phyloP scores from a whole-genome alignment of 805 yeast genomes.

The Naumovozyma castellii region DNA sequence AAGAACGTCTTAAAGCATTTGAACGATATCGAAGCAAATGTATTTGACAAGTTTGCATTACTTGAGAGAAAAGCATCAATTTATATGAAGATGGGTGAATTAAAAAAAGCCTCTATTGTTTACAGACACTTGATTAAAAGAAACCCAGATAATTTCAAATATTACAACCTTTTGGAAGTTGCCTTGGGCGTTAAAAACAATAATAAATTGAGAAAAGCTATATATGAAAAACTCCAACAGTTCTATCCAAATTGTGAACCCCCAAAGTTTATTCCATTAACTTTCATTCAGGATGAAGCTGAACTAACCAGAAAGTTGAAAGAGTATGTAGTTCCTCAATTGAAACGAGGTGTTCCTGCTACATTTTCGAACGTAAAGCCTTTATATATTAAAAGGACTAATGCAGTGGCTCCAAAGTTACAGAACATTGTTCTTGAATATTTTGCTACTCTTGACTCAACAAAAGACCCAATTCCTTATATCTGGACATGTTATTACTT shows the following conservation, averaged over 20 bases:
- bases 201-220: slow-evolving; percentile 40
- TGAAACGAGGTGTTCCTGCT: slow-evolving; percentile 81
- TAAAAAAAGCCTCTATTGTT: slow-evolving; percentile 55
- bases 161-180: slow-evolving; percentile 58
- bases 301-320: slow-evolving; percentile 37
- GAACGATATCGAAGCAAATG: slow-evolving; percentile 42
- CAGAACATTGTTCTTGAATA: slow-evolving; percentile 47
- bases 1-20: slow-evolving; percentile 55
- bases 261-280: slow-evolving; percentile 67
- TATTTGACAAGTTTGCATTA: slow-evolving; percentile 50
- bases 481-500: slow-evolving; percentile 69
- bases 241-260: slow-evolving; percentile 83
- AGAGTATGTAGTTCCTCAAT: slow-evolving; percentile 49
- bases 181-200: slow-evolving; percentile 44
- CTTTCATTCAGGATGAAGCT: slow-evolving; percentile 49
- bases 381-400: slow-evolving; percentile 44
- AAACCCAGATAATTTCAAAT: slow-evolving; percentile 70
- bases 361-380: slow-evolving; percentile 81
- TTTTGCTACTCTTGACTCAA: slow-evolving; percentile 25
- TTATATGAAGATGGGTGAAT: slow-evolving; percentile 45
- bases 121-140: slow-evolving; percentile 67
- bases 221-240: slow-evolving; percentile 55
- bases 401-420: slow-evolving; percentile 34
- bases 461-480: slow-evolving; percentile 29
- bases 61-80: slow-evolving; percentile 61